Conservation (phyloP, 768 basidiomycete species). For the Lactarius hatsudake region DNA sequence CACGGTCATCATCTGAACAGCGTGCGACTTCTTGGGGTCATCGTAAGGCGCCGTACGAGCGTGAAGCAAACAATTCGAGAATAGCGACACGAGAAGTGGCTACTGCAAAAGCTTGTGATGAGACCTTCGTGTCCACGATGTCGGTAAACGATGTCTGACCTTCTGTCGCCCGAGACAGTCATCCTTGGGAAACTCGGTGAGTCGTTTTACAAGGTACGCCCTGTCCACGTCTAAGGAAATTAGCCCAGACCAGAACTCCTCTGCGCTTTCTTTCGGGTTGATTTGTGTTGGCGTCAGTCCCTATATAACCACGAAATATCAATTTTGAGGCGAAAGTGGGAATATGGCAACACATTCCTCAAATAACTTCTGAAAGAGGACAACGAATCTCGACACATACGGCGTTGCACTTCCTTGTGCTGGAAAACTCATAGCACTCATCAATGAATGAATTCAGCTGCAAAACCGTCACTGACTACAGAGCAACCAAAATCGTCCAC, state of each 20-base stretch:
- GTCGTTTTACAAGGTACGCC: conserved; percentile 41
- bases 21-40: conserved; percentile 40
- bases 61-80: conserved; percentile 45
- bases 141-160: conserved; percentile 37
- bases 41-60: conserved; percentile 38
- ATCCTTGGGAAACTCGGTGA: conserved; percentile 46
- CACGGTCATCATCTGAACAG: conserved; percentile 51
- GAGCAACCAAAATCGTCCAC: neutral
- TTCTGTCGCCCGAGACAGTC: conserved; percentile 49
- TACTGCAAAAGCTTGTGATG: conserved; percentile 39
- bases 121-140: conserved; percentile 1
- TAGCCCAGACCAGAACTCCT: conserved; percentile 52
- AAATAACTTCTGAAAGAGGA: conserved; percentile 48
- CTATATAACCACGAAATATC: conserved; percentile 28
- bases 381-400: conserved; percentile 48
- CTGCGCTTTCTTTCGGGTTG: conserved; percentile 42
- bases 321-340: neutral
- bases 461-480: neutral
- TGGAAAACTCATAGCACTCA: conserved; percentile 8
- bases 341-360: conserved; percentile 33
- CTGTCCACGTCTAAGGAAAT: conserved; percentile 53
- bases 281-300: conserved; percentile 46
- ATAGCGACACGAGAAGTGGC: conserved; percentile 47
- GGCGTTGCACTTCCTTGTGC: conserved; percentile 22
- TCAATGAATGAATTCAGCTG: neutral